Percentiles rank a stretch among this genome's conserved stretches.
Evolutionary conservation across 2,329 filamentous ascomycete species (phyloP).

Genomic region (Penicillium brasilianum): DNA sequence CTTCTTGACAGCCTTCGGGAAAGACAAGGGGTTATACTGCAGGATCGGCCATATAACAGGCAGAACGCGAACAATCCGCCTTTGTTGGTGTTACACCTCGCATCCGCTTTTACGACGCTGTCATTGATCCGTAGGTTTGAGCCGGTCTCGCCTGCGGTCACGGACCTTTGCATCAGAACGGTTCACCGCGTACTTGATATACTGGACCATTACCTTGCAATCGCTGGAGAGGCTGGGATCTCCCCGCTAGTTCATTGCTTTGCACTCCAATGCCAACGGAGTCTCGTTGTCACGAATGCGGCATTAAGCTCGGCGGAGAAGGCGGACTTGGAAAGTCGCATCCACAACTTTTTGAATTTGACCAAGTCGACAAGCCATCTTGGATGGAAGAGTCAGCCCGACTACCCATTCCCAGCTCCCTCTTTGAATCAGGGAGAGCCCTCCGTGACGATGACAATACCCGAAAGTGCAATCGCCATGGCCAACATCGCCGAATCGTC

Average conservation of each 20-base stretch:
- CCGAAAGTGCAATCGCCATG: not conserved
- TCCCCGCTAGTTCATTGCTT: conserved; percentile 24
- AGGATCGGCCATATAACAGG: conserved; percentile 12
- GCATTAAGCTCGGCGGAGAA: not conserved
- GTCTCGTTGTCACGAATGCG: conserved; percentile 3
- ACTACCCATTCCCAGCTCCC: not conserved
- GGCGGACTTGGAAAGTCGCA: not conserved
- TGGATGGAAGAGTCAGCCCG: not conserved
- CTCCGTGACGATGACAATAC: not conserved
- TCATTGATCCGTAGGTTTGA: conserved; percentile 10
- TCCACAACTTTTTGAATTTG: not conserved
- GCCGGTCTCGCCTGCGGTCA: conserved; percentile 5
- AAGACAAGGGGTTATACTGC: conserved; percentile 2
- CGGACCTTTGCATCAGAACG: conserved; percentile 7
- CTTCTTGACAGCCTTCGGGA: conserved; percentile 7
- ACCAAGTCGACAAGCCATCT: not conserved
- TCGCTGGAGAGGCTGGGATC: conserved; percentile 8
- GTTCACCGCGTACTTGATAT: conserved; percentile 13
- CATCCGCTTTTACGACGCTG: conserved; percentile 18
- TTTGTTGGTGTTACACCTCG: conserved; percentile 23
- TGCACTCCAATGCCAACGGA: conserved; percentile 18
- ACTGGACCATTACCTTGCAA: conserved; percentile 21
- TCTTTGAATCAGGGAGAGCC: not conserved
- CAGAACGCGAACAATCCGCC: conserved; percentile 14
- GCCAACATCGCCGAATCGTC: not conserved